Conservation (phyloP, 805 yeast genomes). For the Starmerella stellata region DNA sequence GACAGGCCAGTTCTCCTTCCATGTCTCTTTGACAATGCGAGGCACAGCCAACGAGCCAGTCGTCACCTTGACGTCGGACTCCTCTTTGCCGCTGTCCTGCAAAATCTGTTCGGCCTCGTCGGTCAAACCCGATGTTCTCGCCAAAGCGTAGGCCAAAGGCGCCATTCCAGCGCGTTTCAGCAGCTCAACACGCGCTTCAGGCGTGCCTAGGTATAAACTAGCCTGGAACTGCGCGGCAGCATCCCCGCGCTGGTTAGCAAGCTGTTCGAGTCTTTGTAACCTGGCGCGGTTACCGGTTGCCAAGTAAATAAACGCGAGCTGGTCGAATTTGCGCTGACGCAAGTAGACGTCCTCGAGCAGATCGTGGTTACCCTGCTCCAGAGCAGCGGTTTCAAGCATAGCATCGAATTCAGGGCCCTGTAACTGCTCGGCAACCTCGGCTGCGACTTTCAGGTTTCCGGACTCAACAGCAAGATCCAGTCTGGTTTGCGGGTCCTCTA, state of each 20-base stretch:
- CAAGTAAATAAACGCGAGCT: conserved; percentile 73
- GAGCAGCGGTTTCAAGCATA: conserved; percentile 66
- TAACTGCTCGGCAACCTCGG: conserved; percentile 66
- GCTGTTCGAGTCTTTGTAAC: conserved; percentile 65
- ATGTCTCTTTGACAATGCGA: conserved; percentile 31
- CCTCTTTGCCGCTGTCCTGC: conserved; percentile 48
- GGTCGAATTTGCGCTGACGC: conserved; percentile 69
- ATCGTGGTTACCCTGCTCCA: conserved; percentile 71
- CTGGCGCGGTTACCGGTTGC: conserved; percentile 64
- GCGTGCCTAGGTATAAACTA: conserved; percentile 56
- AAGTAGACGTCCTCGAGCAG: conserved; percentile 78
- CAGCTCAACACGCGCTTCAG: conserved; percentile 54
- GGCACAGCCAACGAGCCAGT: conserved; percentile 25
- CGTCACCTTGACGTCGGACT: conserved; percentile 33
- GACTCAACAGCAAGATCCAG: conserved; percentile 91
- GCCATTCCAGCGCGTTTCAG: conserved; percentile 61
- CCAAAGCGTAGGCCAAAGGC: conserved; percentile 84
- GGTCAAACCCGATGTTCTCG: conserved; percentile 66
- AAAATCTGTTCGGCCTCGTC: conserved; percentile 58
- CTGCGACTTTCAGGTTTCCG: conserved; percentile 73
- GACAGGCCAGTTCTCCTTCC: conserved; percentile 59
- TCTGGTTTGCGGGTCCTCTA: conserved; percentile 87
- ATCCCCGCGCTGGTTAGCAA: conserved; percentile 80
- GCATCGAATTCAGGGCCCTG: conserved; percentile 60
- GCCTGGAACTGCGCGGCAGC: conserved; percentile 64